phyloP scores from a whole-genome alignment of 306 rosid species.

The Acacia crassicarpa region DNA sequence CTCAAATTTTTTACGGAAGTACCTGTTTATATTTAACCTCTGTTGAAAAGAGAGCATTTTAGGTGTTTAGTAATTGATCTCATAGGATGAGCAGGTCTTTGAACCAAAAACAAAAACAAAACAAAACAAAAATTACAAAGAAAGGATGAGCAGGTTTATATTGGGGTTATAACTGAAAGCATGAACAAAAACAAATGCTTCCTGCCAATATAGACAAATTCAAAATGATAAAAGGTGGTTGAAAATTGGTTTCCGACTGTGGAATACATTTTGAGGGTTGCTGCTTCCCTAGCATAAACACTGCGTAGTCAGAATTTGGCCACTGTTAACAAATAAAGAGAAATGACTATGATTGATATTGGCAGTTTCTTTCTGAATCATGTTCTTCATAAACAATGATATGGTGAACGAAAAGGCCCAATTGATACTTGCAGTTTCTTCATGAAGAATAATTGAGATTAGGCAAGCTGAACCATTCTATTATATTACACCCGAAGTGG shows the following conservation, averaged over 20 bases:
- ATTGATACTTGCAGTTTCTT: too few species aligned
- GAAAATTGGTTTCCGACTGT: not conserved
- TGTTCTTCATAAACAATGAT: not conserved
- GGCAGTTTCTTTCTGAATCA: not conserved
- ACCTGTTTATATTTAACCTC: not conserved
- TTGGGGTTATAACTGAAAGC: not conserved
- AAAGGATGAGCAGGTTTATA: not conserved
- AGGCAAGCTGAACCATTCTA: not conserved
- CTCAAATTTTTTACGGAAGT: not conserved
- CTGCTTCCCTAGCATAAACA: not conserved
- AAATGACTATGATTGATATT: not conserved
- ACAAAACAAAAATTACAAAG: too few species aligned
- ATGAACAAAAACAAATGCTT: not conserved
- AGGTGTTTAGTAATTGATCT: not conserved
- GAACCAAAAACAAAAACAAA: too few species aligned
- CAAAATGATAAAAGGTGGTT: not conserved
- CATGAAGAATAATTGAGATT: not conserved
- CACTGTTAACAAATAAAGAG: not conserved
- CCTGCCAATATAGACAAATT: not conserved
- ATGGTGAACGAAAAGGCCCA: not conserved
- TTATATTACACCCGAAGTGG: not conserved
- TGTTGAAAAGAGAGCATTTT: not conserved
- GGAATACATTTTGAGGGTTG: not conserved
- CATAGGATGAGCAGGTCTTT: not conserved
- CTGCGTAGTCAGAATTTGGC: not conserved